phyloP scores from a whole-genome alignment of 768 basidiomycete genomes.

The Phaffia tasmanica region DNA sequence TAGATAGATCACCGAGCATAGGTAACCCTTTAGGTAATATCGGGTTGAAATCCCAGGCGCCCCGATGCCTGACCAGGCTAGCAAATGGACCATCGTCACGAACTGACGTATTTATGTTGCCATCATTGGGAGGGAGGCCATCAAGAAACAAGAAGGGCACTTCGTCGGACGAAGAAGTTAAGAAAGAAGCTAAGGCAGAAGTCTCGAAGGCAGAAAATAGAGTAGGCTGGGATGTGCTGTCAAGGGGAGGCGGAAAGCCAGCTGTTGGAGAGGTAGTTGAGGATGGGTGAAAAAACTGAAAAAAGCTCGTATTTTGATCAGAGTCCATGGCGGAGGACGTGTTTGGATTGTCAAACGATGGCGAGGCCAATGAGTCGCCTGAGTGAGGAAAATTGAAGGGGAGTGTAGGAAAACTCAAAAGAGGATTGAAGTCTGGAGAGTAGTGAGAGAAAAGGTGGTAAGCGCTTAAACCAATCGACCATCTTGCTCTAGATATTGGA shows the following conservation, averaged over 20 bases:
- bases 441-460: not conserved
- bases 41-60: constrained; percentile 26
- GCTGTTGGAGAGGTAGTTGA: not conserved
- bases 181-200: constrained; percentile 21
- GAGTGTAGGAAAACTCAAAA: constrained; percentile 13
- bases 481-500: too few relatives aligned
- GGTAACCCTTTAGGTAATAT: constrained; percentile 16
- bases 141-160: not conserved
- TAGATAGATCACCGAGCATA: not conserved
- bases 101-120: not conserved
- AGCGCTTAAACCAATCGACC: not conserved
- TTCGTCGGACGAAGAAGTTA: constrained; percentile 16
- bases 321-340: too few relatives aligned
- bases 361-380: not conserved
- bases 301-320: too few relatives aligned
- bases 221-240: not conserved
- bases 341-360: too few relatives aligned
- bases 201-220: constrained; percentile 22
- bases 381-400: constrained; percentile 16
- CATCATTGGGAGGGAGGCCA: not conserved
- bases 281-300: not conserved
- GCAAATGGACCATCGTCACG: constrained; percentile 5
- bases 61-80: constrained; percentile 12
- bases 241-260: constrained; percentile 4
- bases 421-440: constrained; percentile 19